A percentile compares a stretch with the other conserved stretches of the same genome.
phyloP scores from a whole-genome alignment of 2,329 filamentous ascomycete species.

The Colletotrichum sp. region DNA sequence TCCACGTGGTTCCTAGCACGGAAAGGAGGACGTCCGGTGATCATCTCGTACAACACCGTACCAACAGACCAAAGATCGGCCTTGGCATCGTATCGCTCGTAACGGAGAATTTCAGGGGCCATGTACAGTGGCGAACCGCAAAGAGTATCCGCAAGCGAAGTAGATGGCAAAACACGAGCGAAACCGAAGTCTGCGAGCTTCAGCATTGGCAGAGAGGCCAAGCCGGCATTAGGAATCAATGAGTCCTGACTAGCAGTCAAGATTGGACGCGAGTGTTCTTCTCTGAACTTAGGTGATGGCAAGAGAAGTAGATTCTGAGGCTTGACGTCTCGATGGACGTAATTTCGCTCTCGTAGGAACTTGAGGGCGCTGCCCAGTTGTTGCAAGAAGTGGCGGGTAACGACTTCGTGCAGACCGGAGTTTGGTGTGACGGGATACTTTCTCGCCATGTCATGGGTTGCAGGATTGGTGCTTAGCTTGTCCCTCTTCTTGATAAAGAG shows the following conservation, averaged over 20 bases:
- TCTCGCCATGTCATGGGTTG: constrained; percentile 86
- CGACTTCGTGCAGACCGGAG: constrained; percentile 94
- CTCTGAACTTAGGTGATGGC: constrained; percentile 76
- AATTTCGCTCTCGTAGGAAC: constrained; percentile 83
- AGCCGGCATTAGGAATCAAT: constrained; percentile 78
- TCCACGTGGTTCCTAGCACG: constrained; percentile 94
- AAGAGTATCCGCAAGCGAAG: constrained; percentile 91
- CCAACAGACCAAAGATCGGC: constrained; percentile 98
- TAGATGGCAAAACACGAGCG: constrained; percentile 86
- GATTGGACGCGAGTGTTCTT: constrained; percentile 68
- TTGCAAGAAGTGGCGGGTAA: constrained; percentile 94
- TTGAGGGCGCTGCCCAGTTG: constrained; percentile 91
- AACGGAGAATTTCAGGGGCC: constrained; percentile 96
- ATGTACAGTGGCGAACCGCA: constrained; percentile 98
- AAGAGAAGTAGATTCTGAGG: constrained; percentile 94
- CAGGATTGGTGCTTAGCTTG: constrained; percentile 77
- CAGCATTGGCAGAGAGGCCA: constrained; percentile 89
- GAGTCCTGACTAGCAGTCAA: constrained; percentile 81
- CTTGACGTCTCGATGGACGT: constrained; percentile 97
- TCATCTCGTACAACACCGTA: constrained; percentile 95
- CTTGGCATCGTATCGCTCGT: constrained; percentile 97
- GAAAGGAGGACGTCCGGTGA: constrained; percentile 88
- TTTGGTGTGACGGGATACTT: constrained; percentile 87
- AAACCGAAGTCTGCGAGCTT: constrained; percentile 99
- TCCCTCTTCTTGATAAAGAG: constrained; percentile 96